Percentiles rank a stretch among this genome's conserved stretches.
Evolutionary conservation across 495 filamentous ascomycete genomes (phyloP).

Genomic region (Eremomyces bilateralis): DNA sequence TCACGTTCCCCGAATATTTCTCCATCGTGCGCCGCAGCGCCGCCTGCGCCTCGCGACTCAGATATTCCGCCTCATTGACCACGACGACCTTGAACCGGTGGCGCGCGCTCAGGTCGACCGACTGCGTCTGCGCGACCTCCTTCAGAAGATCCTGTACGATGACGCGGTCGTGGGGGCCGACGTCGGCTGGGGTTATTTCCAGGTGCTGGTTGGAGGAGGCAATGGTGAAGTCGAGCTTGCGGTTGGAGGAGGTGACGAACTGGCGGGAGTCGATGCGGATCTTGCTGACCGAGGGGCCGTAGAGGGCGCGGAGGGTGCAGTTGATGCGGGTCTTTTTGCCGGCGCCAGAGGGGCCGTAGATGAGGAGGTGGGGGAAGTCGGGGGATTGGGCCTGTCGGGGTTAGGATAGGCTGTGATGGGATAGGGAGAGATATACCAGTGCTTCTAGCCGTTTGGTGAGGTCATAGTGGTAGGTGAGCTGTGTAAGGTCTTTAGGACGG

Average conservation of each 20-base stretch:
- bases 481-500: conserved; percentile 70
- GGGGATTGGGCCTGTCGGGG: conserved; percentile 62
- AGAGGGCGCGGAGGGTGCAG: conserved; percentile 78
- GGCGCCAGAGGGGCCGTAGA: conserved; percentile 89
- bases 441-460: conserved; percentile 74
- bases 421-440: conserved; percentile 34
- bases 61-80: conserved; percentile 95
- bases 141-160: conserved; percentile 91
- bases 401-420: conserved; percentile 3
- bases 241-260: conserved; percentile 86
- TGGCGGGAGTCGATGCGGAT: conserved; percentile 93
- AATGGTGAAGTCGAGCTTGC: conserved; percentile 97
- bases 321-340: conserved; percentile 96
- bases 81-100: conserved; percentile 97
- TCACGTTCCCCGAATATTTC: conserved; percentile 89
- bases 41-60: conserved; percentile 87
- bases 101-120: conserved; percentile 72
- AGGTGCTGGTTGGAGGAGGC: conserved; percentile 90
- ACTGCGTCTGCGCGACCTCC: conserved; percentile 95
- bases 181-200: conserved; percentile 92
- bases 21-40: conserved; percentile 94
- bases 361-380: conserved; percentile 89
- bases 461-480: conserved; percentile 70
- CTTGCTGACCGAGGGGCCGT: conserved; percentile 81
- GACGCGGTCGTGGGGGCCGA: conserved; percentile 90